Evolutionary conservation across 1,139 yeast species (phyloP).

Genomic region (Kluyveromyces sp.): DNA sequence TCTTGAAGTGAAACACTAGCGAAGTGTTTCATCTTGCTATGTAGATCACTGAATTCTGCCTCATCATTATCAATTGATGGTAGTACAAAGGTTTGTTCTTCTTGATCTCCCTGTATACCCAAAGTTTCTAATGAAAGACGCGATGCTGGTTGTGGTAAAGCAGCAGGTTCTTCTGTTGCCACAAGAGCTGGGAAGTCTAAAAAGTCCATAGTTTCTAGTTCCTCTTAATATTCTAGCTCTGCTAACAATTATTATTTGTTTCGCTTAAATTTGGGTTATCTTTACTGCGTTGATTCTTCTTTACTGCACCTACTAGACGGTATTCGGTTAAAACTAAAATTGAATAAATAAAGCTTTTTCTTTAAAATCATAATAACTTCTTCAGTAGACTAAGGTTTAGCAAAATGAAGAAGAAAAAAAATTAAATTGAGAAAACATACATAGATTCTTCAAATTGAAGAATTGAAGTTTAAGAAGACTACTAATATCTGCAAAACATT

Average conservation of each 20-base stretch:
- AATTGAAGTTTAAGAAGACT: too few species aligned
- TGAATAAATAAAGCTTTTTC: too few species aligned
- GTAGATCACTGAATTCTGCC: conserved; percentile 11
- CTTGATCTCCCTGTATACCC: conserved; percentile 8
- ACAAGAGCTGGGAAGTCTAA: conserved; percentile 23
- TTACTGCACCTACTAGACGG: too few species aligned
- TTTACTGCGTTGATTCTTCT: too few species aligned
- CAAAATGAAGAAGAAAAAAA: too few species aligned
- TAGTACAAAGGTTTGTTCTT: conserved; percentile 9
- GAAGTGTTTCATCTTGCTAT: conserved; percentile 21
- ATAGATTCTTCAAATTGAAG: too few species aligned
- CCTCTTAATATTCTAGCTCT: not conserved
- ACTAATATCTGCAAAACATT: too few species aligned
- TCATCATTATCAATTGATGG: not conserved
- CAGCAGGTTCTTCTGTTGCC: conserved; percentile 10
- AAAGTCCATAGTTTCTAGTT: conserved; percentile 22
- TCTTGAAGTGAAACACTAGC: conserved; percentile 13
- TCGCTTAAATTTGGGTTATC: too few species aligned
- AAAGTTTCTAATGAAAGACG: conserved; percentile 11
- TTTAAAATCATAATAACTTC: too few species aligned
- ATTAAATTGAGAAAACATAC: too few species aligned
- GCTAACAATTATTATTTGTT: not conserved
- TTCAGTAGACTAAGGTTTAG: too few species aligned
- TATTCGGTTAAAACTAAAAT: too few species aligned
- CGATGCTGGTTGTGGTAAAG: conserved; percentile 22